Base-by-base conservation (phyloP, 2,329 filamentous ascomycete species). In the Metarhizium sp. region DNA sequence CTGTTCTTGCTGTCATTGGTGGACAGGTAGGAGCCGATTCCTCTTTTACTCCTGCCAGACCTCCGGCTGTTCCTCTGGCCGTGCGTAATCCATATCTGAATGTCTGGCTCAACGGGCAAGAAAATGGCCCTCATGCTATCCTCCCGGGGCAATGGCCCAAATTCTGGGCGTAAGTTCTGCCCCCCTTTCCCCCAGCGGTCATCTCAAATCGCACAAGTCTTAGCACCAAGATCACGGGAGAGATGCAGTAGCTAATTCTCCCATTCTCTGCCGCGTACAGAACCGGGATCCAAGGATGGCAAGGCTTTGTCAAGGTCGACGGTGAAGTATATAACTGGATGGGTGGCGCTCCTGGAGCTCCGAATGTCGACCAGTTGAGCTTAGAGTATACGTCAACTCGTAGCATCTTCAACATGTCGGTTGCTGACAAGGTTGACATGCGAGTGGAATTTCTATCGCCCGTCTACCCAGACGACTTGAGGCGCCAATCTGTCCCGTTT, bases 31-130 rank as follows among this genome's bases (percentile, higher is more conserved):
- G 55, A 16, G 63, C 60, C 7, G 58, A 56, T 16, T 86, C 84
- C 10, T 81, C 75, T 2, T 88, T 87, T 64, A 75, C 71, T 40
- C 86, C 86, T 38, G 78, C 81, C 40, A 77, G 84, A 6, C 85
- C 86, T 46, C 86, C 86, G 16, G 78, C 86, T 1, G 75, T 88
- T 32, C 88, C 88, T 13, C 70, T 92, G 38, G 87, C 87, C 47
- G 88, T 92, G 48, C 84, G 82, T 59, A 86, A 84, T 10, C 88
- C 88, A 0, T 92, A 92, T 61, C 70, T 92, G 16, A 90, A 81
- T 65, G 80, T 83, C 14, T 90, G 86, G 85, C 75, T 86, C 46
- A 71, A 79, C 56, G 83, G 84, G 1, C 79, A 73, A 32, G 76
- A 83, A 65, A 81, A 78, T 25, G 79, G 80, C 10, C 81, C 85